A percentile compares a stretch with the other conserved stretches of the same genome.
These are phyloP conservation scores for Vigna nakashimae DNA, from an alignment of 306 rosid species.

Conservation along the genomic window DNA sequence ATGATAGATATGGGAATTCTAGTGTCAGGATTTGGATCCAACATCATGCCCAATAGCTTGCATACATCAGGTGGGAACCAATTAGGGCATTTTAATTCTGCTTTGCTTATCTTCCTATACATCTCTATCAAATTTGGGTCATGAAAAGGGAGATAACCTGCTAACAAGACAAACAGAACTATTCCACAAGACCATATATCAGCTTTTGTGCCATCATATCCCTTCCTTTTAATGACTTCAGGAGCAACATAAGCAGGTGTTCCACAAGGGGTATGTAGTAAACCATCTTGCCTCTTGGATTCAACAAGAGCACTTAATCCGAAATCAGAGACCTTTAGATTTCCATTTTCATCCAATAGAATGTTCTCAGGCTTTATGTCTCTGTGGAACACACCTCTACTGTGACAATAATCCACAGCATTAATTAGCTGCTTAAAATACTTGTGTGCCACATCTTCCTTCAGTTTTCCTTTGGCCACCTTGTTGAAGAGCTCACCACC, in stretches of 20 bases:
- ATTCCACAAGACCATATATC: constrained; percentile 98
- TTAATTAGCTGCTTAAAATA: constrained; percentile 80
- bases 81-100: constrained; percentile 66
- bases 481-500: constrained; percentile 90
- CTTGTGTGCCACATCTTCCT: constrained; percentile 70
- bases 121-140: constrained; percentile 84
- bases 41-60: constrained; percentile 57
- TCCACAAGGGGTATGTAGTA: constrained; percentile 90
- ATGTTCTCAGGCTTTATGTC: constrained; percentile 94
- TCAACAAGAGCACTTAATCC: constrained; percentile 86
- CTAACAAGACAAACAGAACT: constrained; percentile 79
- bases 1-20: constrained; percentile 67
- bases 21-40: constrained; percentile 75
- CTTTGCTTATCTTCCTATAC: constrained; percentile 85
- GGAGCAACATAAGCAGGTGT: constrained; percentile 98
- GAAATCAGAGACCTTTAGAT: constrained; percentile 86
- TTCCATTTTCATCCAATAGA: constrained; percentile 79
- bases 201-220: constrained; percentile 92
- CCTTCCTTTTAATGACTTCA: constrained; percentile 79
- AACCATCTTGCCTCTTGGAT: constrained; percentile 62
- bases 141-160: constrained; percentile 89
- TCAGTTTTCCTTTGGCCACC: constrained; percentile 81
- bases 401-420: constrained; percentile 89
- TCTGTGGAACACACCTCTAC: constrained; percentile 88
- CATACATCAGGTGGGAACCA: constrained; percentile 80